Base-by-base conservation (phyloP, 495 filamentous ascomycete genomes). In the Podospora sp. region DNA sequence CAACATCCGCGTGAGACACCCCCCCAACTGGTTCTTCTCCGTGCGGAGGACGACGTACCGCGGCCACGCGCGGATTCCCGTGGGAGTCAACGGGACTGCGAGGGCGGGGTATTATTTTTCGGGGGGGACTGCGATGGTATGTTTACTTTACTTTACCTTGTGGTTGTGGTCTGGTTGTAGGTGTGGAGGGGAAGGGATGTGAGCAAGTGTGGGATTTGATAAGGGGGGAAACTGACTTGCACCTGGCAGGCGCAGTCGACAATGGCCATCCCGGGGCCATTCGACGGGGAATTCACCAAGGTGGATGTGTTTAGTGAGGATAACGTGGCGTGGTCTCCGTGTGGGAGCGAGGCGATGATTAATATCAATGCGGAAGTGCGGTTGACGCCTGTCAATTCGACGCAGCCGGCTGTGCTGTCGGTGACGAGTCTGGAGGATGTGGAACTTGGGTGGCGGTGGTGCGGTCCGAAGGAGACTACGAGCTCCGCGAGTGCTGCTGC, bases 41-140 rank as follows among this genome's bases (percentile, higher is more conserved):
- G 71, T 84, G 71, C 79, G 82, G 73, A 79, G 75, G 66, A 80
- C 82, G 62, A 75, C 80, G 60, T 84, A 83, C 71, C 81, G 81
- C 68, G 82, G 82, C 64, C 82, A 83, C 69, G 79, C 79, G 55
- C 65, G 71, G 55, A 66, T 85, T 59, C 75, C 79, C 25, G 58
- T 62, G 25, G 80, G 79, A 21, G 77, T 78, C 35, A 83, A 75
- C 6, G 83, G 81, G 46, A 77, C 76, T 21, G 75, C 80, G 68
- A 78, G 77, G 70, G 80, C 82, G 0, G 84, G 78, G 36, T 84
- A 85, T 70, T 84, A 82, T 69, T 84, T 84, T 72, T 81, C 81
- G 60, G 80, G 81, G 22, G 68, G 75, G 62, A 72, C 68, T 35
- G 53, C 68, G 33, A 69, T 71, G 73, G 73, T 67, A 50, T 3